Base-by-base conservation (phyloP, 1,284 basidiomycete species). In the Ceratobasidium sp. region DNA sequence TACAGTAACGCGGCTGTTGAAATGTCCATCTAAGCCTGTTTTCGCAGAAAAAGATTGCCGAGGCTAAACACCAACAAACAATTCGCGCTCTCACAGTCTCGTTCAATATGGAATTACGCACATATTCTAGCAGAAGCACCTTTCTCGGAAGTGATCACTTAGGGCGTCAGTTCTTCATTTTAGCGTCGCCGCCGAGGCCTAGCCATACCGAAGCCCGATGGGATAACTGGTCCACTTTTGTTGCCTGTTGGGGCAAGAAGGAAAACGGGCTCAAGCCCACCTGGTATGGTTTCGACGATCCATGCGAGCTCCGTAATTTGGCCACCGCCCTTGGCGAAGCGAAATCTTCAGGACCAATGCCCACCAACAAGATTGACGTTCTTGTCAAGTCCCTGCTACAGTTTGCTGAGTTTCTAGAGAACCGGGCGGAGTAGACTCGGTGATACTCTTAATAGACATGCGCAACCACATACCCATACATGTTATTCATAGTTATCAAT, bases 161-260 rank as follows among this genome's bases (percentile, higher is more conserved):
- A 23, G 64, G 64, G 5, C 48, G 64, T 30, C 50, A 67, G 28
- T 67, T 41, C 39, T 67, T 41, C 36, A 34, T 52, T 30, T 26
- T 67, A 18, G 30, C 28, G 26, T 52, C 50, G n/a, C 46, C 64
- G 4, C 64, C 64, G 21, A 67, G 45, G 23, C 28, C 64, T n/a
- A 43, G 3, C 10, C 50, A 23, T n/a, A 26, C 10, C 6, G 64
- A 55, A 30, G 34, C 26, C 50, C 64, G 64, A 9, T 67, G 50
- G 64, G 64, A 67, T 14, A 39, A 67, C 50, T 67, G 64, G 64
- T 67, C 64, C 18, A 67, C 64, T 21, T 67, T 67, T 32, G 52
- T 67, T 18, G 48, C 28, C 50, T 67, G 64, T 26, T 67, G 64
- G 64, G 64, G 64, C 32, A 26, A 21, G 32, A 55, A 55, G 52